Evolutionary conservation across 108 stramenopile genomes (phyloP), one percentile per base, ranked within the genome.

Genomic region (Pseudonitzschia pungens): DNA sequence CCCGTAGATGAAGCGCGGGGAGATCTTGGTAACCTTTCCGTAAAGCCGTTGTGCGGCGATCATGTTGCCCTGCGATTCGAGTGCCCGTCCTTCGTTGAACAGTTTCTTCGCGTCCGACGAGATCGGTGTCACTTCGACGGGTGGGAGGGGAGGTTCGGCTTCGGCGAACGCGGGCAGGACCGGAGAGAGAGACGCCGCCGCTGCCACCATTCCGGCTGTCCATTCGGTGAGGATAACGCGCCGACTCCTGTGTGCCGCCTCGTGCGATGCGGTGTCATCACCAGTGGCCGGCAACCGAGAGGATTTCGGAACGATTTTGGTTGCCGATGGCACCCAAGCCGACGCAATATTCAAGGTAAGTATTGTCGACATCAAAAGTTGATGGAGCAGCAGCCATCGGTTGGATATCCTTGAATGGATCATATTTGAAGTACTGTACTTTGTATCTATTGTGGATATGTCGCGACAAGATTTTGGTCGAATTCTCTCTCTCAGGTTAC

Each of bases 41-140:
- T 90, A 93, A 28, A 93, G 64, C 28, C 92, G 76, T 66, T 91
- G 89, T 41, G 92, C 92, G 0, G 92, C 90, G 18, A 83, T 81
- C 68, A 93, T 87, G 71, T 85, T 85, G 0, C 84, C 84, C 58
- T 93, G 92, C 42, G 77, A 81, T 75, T 93, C 92, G 20, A 88
- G 65, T 28, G 87, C 90, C 63, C 92, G 71, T 0, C 87, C 92
- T 62, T 91, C 87, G 40, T 88, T 91, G 75, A 89, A 93, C 7
- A 91, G 62, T 50, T 86, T 79, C 36, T 67, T 67, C 0, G 66
- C 42, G 29, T 67, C 66, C 0, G 66, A 7, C 5, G 45, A 67
- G 42, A 29, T 0, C 7, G 66, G 66, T 14, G 66, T 48, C 28
- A 67, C n/a, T 29, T 67, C 66, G 21, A 67, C 44, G 21, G 66